Evolutionary conservation across 371 early-diverging fungal species (phyloP).

Genomic region (Mucor sp.): DNA sequence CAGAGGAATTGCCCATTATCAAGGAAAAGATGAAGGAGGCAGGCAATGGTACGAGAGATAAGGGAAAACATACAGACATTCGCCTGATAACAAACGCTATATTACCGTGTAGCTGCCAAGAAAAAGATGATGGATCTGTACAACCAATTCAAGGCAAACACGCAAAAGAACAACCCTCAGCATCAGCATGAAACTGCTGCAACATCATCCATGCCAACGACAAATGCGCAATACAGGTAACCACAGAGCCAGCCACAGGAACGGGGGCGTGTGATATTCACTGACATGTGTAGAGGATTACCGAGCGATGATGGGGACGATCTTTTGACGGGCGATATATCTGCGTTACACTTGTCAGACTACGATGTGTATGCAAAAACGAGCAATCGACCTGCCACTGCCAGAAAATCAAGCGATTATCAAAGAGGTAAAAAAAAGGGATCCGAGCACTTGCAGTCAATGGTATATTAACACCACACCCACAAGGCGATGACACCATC

Average conservation of each 20-base stretch:
- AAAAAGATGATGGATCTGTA: constrained; percentile 51
- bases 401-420: neutral
- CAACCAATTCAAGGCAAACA: constrained; percentile 43
- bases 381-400: neutral
- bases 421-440: neutral
- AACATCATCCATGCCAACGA: constrained; percentile 38
- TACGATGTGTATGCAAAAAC: constrained; percentile 53
- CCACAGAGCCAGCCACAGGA: neutral
- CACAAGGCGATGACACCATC: constrained; percentile 18
- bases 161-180: constrained; percentile 21
- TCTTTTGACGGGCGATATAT: constrained; percentile 48
- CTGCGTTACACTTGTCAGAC: constrained; percentile 52
- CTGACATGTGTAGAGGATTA: constrained; percentile 27
- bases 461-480: neutral
- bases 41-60: constrained; percentile 39
- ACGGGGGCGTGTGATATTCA: neutral
- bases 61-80: neutral
- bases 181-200: neutral
- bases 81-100: neutral
- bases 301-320: constrained; percentile 52
- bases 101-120: constrained; percentile 40
- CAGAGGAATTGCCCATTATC: constrained; percentile 52
- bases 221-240: constrained; percentile 50
- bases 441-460: neutral
- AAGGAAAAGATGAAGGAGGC: constrained; percentile 53